Base-by-base conservation (phyloP, 805 yeast species). In the Nakazawaea wickerhamii region DNA sequence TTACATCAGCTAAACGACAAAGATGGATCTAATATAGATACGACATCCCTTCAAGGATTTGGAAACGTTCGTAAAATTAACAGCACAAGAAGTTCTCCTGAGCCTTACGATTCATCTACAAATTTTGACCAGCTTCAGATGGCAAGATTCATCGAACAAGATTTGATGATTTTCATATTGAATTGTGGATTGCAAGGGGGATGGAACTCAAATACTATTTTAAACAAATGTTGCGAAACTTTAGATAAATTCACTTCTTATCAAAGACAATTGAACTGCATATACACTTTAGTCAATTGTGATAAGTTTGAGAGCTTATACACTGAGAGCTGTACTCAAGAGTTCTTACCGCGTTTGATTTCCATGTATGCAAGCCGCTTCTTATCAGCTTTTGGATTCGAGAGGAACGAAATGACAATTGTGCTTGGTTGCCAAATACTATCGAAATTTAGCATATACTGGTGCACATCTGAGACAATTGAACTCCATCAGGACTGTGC, bases 321-420 rank as follows among this genome's bases (percentile, higher is more conserved):
- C 20, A 10, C 11, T n/a, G 14, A 19, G 9, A 8, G 21, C 37
- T 42, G 40, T 11, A 23, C 49, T 4, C 15, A 35, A 14, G 15
- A 22, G n/a, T 13, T 38, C 2, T 28, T 55, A 25, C 44, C 37
- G 11, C 43, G 35, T 21, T 32, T 63, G 18, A 43, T 62, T 18
- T 48, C 67, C 28, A 18, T 61, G 5, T 42, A 64, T 21, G 71
- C 71, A 1, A 67, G 63, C 19, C 54, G 52, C 2, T 48, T 62
- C 3, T 45, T 71, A 6, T 44, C 57, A 2, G 33, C 49, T 11
- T 61, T 55, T 36, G 50, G 50, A 7, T 52, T 55, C 18, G 73
- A 73, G 47, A 60, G 73, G 36, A 57, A 55, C 9, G 79, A 75
- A 40, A 43, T 60, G 9, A 59, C 74, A 0, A 40, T 70, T 1